phyloP scores from a whole-genome alignment of 108 stramenopile genomes.

The Skeletonema tropicum region DNA sequence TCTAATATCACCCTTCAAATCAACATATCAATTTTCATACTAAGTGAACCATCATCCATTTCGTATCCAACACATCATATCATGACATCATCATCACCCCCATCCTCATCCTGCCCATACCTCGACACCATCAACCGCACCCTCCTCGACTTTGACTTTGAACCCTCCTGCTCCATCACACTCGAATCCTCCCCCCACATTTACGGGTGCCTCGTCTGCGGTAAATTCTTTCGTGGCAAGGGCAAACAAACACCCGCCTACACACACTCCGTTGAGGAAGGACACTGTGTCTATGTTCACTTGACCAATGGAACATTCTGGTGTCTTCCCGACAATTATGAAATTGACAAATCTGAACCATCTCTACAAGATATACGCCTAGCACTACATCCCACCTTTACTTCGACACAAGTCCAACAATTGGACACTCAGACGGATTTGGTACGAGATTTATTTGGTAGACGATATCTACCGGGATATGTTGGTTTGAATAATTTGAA shows the following conservation, averaged over 20 bases:
- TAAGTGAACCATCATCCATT: too few relatives aligned
- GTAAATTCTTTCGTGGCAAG: slow-evolving; percentile 95
- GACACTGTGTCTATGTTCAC: slow-evolving; percentile 95
- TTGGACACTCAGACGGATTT: slow-evolving; percentile 81
- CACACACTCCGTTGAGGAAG: slow-evolving; percentile 90
- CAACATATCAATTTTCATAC: too few relatives aligned
- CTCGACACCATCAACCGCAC: slow-evolving; percentile 96
- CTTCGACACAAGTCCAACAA: slow-evolving; percentile 60
- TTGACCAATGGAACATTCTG: slow-evolving; percentile 81
- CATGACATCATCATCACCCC: background rate
- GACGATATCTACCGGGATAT: slow-evolving; percentile 94
- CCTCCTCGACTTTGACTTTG: slow-evolving; percentile 95
- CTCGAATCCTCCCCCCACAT: slow-evolving; percentile 91
- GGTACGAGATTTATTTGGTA: slow-evolving; percentile 90
- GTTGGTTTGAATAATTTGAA: slow-evolving; percentile 94
- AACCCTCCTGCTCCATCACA: slow-evolving; percentile 91
- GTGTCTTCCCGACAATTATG: slow-evolving; percentile 97
- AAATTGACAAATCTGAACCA: slow-evolving; percentile 78
- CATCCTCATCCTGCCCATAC: slow-evolving; percentile 76
- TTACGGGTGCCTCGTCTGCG: slow-evolving; percentile 97
- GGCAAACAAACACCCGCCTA: slow-evolving; percentile 94
- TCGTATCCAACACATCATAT: background rate
- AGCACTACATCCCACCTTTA: slow-evolving; percentile 86
- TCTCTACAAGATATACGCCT: slow-evolving; percentile 86
- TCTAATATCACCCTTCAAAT: too few relatives aligned